Evolutionary conservation across 495 filamentous ascomycete genomes (phyloP).

Genomic region (Trichoderma gamsii): DNA sequence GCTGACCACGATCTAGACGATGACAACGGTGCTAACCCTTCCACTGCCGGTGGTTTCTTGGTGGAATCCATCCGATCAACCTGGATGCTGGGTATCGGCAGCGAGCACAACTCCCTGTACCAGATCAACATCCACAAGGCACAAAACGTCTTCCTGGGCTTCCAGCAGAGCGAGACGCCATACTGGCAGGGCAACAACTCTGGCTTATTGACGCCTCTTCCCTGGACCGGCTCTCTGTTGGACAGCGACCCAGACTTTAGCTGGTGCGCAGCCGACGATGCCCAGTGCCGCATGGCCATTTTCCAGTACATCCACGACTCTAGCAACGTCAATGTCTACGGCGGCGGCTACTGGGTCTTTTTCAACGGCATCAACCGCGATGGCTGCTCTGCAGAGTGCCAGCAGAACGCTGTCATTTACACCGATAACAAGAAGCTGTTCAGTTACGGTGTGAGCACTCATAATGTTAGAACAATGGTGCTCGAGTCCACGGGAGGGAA

Average conservation of each 20-base stretch:
- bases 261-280: slow-evolving; percentile 35
- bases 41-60: slow-evolving; percentile 19
- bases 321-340: slow-evolving; percentile 41
- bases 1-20: slow-evolving; percentile 15
- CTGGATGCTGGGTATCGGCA: slow-evolving; percentile 22
- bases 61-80: slow-evolving; percentile 21
- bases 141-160: slow-evolving; percentile 40
- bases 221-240: slow-evolving; percentile 33
- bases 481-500: slow-evolving; percentile 25
- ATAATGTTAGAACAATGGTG: slow-evolving; percentile 38
- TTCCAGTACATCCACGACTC: slow-evolving; percentile 39
- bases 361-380: slow-evolving; percentile 36
- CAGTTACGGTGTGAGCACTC: slow-evolving; percentile 41
- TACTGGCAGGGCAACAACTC: slow-evolving; percentile 42
- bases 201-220: slow-evolving; percentile 36
- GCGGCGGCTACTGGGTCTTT: slow-evolving; percentile 47
- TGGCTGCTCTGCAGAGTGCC: slow-evolving; percentile 34
- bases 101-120: slow-evolving; percentile 42
- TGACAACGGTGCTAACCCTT: slow-evolving; percentile 15
- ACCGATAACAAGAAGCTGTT: slow-evolving; percentile 35
- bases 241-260: slow-evolving; percentile 44
- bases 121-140: slow-evolving; percentile 45
- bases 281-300: slow-evolving; percentile 42
- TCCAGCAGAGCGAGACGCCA: slow-evolving; percentile 41
- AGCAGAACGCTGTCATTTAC: slow-evolving; percentile 38